A percentile compares a stretch with the other conserved stretches of the same genome.
phyloP scores from a whole-genome alignment of 352 stramenopile species.

The Peronospora farinosa region DNA sequence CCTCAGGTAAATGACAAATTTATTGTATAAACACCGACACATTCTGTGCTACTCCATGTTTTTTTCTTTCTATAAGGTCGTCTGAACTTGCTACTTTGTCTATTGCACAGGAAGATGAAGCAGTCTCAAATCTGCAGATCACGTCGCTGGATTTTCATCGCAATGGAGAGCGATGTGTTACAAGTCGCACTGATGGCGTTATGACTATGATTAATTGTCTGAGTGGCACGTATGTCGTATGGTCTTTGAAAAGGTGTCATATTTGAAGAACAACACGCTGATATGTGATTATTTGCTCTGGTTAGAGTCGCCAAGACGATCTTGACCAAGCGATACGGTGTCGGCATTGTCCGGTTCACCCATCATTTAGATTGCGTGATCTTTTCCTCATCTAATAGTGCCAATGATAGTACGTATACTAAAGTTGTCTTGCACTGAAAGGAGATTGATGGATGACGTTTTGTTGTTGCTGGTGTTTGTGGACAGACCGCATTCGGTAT shows the following conservation, averaged over 20 bases:
- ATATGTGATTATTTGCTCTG: conserved; percentile 1
- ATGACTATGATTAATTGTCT: conserved; percentile 80
- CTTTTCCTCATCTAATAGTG: conserved; percentile 71
- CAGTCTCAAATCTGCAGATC: conserved; percentile 43
- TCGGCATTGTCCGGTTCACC: conserved; percentile 71
- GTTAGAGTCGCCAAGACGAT: conserved; percentile 78
- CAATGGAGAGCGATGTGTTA: conserved; percentile 70
- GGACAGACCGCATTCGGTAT: conserved; percentile 74
- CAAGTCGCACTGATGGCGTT: conserved; percentile 68
- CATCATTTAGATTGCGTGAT: conserved; percentile 83
- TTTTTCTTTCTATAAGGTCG: too few species aligned
- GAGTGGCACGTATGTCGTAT: conserved; percentile 62
- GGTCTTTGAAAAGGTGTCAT: too few species aligned
- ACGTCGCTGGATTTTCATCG: conserved; percentile 74
- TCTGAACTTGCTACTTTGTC: neutral
- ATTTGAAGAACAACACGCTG: too few species aligned
- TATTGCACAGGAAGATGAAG: conserved; percentile 46
- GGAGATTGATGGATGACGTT: conserved; percentile 1
- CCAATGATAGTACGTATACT: conserved; percentile 53
- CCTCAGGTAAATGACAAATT: conserved; percentile 35
- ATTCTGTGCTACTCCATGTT: neutral
- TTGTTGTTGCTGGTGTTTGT: conserved; percentile 6
- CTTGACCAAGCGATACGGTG: conserved; percentile 77
- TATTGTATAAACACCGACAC: neutral
- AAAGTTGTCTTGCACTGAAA: neutral